Evolutionary conservation across 257 asterid species (phyloP), one percentile per base, ranked within the genome.

Genomic region (Handroanthus guayacan): DNA sequence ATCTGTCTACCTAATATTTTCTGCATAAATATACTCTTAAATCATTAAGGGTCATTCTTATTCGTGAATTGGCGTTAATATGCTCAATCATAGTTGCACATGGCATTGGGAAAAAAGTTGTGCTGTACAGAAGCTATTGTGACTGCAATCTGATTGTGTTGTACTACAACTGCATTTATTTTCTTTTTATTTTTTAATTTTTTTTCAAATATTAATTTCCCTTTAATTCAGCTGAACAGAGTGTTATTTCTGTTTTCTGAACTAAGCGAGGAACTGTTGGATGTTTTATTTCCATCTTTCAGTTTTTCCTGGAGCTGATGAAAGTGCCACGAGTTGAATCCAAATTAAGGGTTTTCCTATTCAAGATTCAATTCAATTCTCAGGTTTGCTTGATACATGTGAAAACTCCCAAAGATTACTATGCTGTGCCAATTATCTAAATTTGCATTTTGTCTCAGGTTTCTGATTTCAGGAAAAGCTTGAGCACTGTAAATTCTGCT

Each of bases 281-380:
- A 55, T 68, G 64, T 79, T 71, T 75, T 79, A 39, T 63, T 77
- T 75, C 62, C 55, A 62, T 79, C 67, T 86, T 83, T 84, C 93
- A 96, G 99, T 96, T 93, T 87, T 96, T 96, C 82, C 79, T 96
- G 87, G 98, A 96, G 95, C 90, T 96, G 84, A 93, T 96, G 99
- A 96, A 96, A 88, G 98, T 96, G 79, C 99, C 99, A 52, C 90
- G 99, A 41, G 98, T 96, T 68, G 99, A 96, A 78, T 91, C 98
- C 51, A 96, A 96, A 82, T 84, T 96, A 39, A 87, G 97, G 82
- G 99, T 96, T 78, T 96, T 96, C 82, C 81, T 96, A 75, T 96
- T 96, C 92, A 96, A 96, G 89, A 96, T 91, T 85, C 98, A 93
- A 78, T 96, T 96, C 84, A 93, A 75, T 75, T 63, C 96, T 75